Evolutionary conservation across 768 basidiomycete genomes (phyloP), one percentile per base, ranked within the genome.

Genomic region (Hypholoma sublateritium): DNA sequence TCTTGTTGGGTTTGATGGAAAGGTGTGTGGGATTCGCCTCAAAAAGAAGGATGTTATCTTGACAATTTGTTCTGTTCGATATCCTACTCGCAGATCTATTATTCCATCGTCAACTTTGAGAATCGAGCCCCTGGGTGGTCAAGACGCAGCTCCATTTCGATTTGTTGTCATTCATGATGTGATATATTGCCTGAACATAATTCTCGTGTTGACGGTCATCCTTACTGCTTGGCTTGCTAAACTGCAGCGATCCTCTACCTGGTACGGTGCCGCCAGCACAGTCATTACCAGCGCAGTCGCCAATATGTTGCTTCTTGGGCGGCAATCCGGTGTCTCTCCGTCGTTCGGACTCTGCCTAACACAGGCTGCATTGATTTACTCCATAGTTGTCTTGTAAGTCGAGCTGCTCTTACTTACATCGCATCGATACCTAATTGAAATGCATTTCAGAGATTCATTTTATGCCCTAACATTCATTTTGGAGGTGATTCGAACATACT

Each of bases 101-200:
- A 3, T 9, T 32, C 28, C 28, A 32, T 9, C 9, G 28, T 32
- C 28, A 32, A 5, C 28, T 32, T 32, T 32, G 28, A 5, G 28
- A 32, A 32, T 32, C 9, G n/a, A 3, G n/a, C 42, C 42, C 42
- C 42, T 19, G 22, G n/a, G 21, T 41, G 12, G 32, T 28, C 24
- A n/a, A 17, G 52, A 32, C 34, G 34, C 4, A 1, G 42, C 22
- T 41, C 22, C 35, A 1, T 35, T 50, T 42, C 32, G 36, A 17
- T 41, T 53, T 28, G 46, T 59, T 39, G 32, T 55, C 5, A 50
- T 50, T 35, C 55, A 45, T 19, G 53, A 52, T 47, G 58, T 56
- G 21, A 36, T 54, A n/a, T 44, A 55, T 35, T 28, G 39, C 13
- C 21, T 45, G 32, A 43, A 47, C 16, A 16, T 52, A 14, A 25